Evolutionary conservation across 495 filamentous ascomycete species (phyloP).

Genomic region (Penicillium chermesinum): DNA sequence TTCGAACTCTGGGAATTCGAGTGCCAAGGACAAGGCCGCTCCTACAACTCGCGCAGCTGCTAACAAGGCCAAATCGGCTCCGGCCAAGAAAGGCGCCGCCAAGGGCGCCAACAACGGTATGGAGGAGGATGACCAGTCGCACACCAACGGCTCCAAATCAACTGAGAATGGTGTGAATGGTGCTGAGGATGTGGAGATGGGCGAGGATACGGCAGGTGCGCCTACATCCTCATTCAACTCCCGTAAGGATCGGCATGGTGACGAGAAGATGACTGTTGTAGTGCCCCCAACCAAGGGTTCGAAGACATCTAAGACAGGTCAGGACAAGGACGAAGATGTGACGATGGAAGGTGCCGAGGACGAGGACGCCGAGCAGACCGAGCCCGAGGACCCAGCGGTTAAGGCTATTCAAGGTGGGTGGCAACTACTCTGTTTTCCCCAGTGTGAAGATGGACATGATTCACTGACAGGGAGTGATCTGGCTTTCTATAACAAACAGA

Average conservation of each 20-base stretch:
- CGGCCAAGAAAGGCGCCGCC: constrained; percentile 46
- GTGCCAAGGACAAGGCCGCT: constrained; percentile 45
- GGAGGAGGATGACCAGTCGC: constrained; percentile 58
- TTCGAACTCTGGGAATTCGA: constrained; percentile 48
- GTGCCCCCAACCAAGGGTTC: constrained; percentile 71
- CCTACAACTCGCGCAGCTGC: constrained; percentile 41
- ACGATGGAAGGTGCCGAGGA: constrained; percentile 65
- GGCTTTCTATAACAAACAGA: constrained; percentile 46
- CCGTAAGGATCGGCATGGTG: constrained; percentile 67
- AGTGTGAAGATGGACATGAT: background rate
- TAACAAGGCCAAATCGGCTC: constrained; percentile 46
- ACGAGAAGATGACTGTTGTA: constrained; percentile 82
- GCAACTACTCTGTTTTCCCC: background rate
- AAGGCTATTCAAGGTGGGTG: constrained; percentile 62
- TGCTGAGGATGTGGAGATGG: constrained; percentile 77
- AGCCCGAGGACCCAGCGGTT: constrained; percentile 53
- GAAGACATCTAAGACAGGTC: constrained; percentile 52
- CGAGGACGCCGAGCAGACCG: constrained; percentile 43
- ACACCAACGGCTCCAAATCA: constrained; percentile 65
- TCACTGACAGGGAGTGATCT: constrained; percentile 2
- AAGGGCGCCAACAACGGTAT: constrained; percentile 47
- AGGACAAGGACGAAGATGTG: constrained; percentile 68
- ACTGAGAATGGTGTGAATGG: constrained; percentile 71
- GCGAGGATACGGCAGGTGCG: constrained; percentile 62
- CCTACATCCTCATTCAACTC: constrained; percentile 49